Conservation (phyloP, 2,329 filamentous ascomycete genomes). For the Xylariomycetidae sp. region DNA sequence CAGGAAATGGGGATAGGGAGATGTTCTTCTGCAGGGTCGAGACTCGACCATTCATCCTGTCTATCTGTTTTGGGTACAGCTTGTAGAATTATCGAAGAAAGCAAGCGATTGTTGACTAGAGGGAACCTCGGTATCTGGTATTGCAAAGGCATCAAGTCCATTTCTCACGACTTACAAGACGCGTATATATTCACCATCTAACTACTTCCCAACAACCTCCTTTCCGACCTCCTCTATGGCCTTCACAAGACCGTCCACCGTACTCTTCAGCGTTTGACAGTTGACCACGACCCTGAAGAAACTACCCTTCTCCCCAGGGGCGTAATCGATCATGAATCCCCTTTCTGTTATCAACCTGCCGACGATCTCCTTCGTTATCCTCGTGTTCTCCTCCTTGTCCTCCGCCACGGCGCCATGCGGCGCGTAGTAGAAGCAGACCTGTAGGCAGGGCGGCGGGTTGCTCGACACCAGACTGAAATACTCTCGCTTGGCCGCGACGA, state of each 20-base stretch:
- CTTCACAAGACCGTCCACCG: constrained; percentile 34
- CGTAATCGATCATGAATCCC: constrained; percentile 59
- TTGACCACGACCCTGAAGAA: constrained; percentile 60
- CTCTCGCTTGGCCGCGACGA: constrained; percentile 46
- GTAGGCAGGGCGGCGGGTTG: constrained; percentile 79
- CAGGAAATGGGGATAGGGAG: too few relatives aligned
- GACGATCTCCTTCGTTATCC: constrained; percentile 44
- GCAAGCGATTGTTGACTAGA: too few relatives aligned
- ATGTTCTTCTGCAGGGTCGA: too few relatives aligned
- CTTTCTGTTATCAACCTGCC: constrained; percentile 40
- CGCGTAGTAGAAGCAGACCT: constrained; percentile 91
- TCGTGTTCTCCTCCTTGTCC: constrained; percentile 41
- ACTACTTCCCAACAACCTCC: constrained; percentile 14
- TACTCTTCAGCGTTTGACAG: constrained; percentile 46
- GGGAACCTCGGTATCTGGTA: too few relatives aligned
- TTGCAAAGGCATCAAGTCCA: too few relatives aligned
- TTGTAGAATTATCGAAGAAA: too few relatives aligned
- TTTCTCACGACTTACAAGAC: too few relatives aligned
- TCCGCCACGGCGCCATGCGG: constrained; percentile 47
- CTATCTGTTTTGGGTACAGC: too few relatives aligned
- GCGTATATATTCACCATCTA: background rate
- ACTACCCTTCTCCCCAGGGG: constrained; percentile 50
- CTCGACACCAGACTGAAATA: constrained; percentile 69
- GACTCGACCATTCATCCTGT: too few relatives aligned
- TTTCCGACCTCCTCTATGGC: constrained; percentile 21